Base-by-base conservation (phyloP, 179 eudicot genomes). In the Beta lomatogona region DNA sequence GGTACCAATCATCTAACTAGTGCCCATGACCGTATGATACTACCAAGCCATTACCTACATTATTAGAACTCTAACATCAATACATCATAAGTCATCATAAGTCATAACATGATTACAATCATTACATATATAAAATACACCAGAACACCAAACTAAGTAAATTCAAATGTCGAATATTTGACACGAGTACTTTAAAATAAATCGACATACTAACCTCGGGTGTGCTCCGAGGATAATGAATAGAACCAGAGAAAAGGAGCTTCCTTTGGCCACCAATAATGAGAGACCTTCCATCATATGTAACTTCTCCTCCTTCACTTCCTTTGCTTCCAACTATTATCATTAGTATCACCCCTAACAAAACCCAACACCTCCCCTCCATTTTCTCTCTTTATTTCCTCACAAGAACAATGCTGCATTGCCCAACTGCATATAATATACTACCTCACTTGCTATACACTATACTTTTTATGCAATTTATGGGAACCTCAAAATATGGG, bases 261-360 rank as follows among this genome's bases (percentile, higher is more conserved):
- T 79, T 82, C 55, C 85, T 82, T 83, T 82, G 79, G 15, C 85
- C 85, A 82, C 46, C 81, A 79, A 85, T 83, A 2, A 80, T 82
- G n/a, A 85, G 79, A 44, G 88, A 85, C 81, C 88, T 85, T 46
- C 88, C 88, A 85, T 85, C 88, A 44, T 85, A 85, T 15, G 45
- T 82, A 10, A 85, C 85, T 72, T 78, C 77, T 36, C 10, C 81
- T 54, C 57, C 78, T 63, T 25, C 80, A 69, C 76, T 10, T 44
- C 65, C 79, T 12, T 36, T 52, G 18, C 60, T n/a, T 76, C 50
- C 61, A 60, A 53, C 65, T n/a, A 76, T 41, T 45, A 59, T 61
- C 78, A 85, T 53, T 54, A 65, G 28, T 53, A 69, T n/a, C 1
- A 79, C 63, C 66, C 11, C 57, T 13, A 70, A 12, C 9, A 79